phyloP scores from a whole-genome alignment of 2,329 filamentous ascomycete genomes.

The Acarospora socialis region DNA sequence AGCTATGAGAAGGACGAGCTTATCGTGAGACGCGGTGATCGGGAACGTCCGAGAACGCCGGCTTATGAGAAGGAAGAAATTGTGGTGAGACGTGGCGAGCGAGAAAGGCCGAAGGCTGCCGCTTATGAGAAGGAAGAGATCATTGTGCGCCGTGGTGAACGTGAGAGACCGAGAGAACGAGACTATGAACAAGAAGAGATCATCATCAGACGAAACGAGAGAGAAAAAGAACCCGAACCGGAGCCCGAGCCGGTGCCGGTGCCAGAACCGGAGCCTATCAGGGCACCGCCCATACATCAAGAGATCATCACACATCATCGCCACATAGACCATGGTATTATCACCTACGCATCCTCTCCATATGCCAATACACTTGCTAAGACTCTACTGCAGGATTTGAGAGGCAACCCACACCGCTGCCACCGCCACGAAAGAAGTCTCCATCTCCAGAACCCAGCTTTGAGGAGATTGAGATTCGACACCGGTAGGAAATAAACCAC shows the following conservation, averaged over 20 bases:
- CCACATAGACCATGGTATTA: conserved; percentile 67
- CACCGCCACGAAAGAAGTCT: conserved; percentile 18
- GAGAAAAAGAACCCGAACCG: conserved; percentile 19
- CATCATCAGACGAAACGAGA: conserved; percentile 30
- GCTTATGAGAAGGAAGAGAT: conserved; percentile 12
- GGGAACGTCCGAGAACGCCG: conserved; percentile 12
- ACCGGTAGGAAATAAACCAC: conserved; percentile 28
- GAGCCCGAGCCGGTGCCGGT: conserved; percentile 39
- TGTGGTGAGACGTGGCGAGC: conserved; percentile 21
- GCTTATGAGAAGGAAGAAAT: conserved; percentile 20
- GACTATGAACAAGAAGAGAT: conserved; percentile 31
- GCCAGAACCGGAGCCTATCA: conserved; percentile 48
- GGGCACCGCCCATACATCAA: conserved; percentile 67
- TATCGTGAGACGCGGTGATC: conserved; percentile 9
- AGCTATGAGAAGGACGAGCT: conserved; percentile 11
- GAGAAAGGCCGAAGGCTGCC: conserved; percentile 14
- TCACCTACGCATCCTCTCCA: no score
- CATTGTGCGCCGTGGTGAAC: conserved; percentile 27
- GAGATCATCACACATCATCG: conserved; percentile 82
- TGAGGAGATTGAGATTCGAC: conserved; percentile 42
- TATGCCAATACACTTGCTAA: no score
- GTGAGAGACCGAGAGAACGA: conserved; percentile 24
- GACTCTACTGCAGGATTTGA: conserved; percentile 22
- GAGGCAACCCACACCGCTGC: conserved; percentile 16
- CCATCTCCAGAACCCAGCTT: conserved; percentile 23